These are phyloP conservation scores for Salix viminalis DNA, from an alignment of 345 rosid species.

Conservation along the genomic window DNA sequence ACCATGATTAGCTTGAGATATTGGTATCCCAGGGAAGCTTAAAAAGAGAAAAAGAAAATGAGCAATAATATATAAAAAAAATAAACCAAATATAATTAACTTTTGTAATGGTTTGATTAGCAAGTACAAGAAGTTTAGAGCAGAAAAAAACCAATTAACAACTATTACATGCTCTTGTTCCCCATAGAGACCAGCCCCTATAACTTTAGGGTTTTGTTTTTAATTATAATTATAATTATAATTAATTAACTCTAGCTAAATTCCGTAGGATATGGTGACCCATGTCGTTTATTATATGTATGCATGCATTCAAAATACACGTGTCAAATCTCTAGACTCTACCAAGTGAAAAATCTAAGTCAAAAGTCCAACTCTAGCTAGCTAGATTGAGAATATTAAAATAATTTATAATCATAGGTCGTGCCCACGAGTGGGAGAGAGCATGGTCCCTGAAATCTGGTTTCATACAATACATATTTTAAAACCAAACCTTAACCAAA, in stretches of 20 bases:
- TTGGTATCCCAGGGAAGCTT: background rate
- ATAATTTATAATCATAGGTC: constrained; percentile 25
- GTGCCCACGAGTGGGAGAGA: constrained; percentile 44
- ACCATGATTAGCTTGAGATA: background rate
- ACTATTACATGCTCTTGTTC: background rate
- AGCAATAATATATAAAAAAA: background rate
- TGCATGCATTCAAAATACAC: background rate
- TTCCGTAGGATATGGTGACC: constrained; percentile 21
- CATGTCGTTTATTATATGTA: constrained; percentile 22
- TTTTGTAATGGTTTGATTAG: background rate
- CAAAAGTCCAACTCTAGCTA: background rate
- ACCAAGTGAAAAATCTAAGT: background rate
- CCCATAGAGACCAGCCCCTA: background rate
- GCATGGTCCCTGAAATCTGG: constrained; percentile 50
- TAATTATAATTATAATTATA: no score
- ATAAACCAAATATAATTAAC: background rate
- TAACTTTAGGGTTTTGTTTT: background rate
- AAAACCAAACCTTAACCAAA: background rate
- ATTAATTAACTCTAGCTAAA: background rate
- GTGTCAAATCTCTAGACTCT: constrained; percentile 6
- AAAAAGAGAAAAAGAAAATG: background rate
- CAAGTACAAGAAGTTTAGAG: constrained; percentile 8
- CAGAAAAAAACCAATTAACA: background rate
- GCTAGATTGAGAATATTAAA: constrained; percentile 1
- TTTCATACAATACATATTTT: constrained; percentile 7